These are phyloP conservation scores for Pseudocercospora pini-densiflorae DNA, from an alignment of 2,329 filamentous ascomycete genomes.

Conservation along the genomic window DNA sequence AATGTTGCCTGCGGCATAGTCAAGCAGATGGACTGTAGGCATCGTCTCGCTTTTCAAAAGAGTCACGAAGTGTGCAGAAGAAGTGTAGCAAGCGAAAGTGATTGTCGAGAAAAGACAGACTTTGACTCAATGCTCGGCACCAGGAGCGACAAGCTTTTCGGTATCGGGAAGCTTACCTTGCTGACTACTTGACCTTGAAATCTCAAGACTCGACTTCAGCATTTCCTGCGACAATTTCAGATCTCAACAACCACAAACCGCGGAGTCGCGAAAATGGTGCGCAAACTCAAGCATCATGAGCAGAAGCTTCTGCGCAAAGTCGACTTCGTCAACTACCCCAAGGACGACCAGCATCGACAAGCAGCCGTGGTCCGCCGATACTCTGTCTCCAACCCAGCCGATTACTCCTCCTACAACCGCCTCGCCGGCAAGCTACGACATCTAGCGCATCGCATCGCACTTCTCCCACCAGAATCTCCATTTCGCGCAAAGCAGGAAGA, in stretches of 20 bases:
- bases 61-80: neutral
- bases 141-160: neutral
- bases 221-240: constrained; percentile 5
- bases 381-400: constrained; percentile 85
- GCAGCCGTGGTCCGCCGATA: constrained; percentile 81
- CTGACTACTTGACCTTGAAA: neutral
- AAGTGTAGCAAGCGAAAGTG: neutral
- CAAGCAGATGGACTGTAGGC: constrained; percentile 77
- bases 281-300: constrained; percentile 97
- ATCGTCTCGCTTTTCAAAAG: constrained; percentile 48
- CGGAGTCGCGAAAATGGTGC: constrained; percentile 70
- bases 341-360: constrained; percentile 84
- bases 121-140: constrained; percentile 10
- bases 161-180: constrained; percentile 5
- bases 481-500: constrained; percentile 83
- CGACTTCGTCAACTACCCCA: constrained; percentile 86
- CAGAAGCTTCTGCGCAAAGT: constrained; percentile 89
- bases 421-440: constrained; percentile 73
- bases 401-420: constrained; percentile 67
- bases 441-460: constrained; percentile 83
- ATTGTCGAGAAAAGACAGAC: constrained; percentile 4
- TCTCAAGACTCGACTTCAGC: constrained; percentile 11
- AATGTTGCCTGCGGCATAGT: constrained; percentile 97
- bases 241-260: neutral
- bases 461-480: constrained; percentile 77